phyloP scores from a whole-genome alignment of 2,329 filamentous ascomycete genomes.

The Aureobasidium pullulans region DNA sequence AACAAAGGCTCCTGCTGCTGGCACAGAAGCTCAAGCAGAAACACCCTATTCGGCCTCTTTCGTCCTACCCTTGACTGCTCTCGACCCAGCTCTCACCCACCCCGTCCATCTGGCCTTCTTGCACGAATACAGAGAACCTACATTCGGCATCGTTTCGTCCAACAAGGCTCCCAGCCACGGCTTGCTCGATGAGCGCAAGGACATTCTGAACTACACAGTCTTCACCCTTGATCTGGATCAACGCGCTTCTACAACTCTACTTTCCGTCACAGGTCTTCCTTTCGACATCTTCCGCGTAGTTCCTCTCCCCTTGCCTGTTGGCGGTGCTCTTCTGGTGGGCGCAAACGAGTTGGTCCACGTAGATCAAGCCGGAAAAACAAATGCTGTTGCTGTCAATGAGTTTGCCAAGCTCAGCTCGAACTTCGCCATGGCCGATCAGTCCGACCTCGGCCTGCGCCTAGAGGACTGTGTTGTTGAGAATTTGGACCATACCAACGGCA shows the following conservation, averaged over 20 bases:
- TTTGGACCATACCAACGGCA: constrained; percentile 67
- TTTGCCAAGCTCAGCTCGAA: constrained; percentile 77
- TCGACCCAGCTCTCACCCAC: constrained; percentile 81
- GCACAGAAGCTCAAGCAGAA: constrained; percentile 27
- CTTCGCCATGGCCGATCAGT: constrained; percentile 81
- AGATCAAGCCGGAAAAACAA: constrained; percentile 90
- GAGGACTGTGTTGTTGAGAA: constrained; percentile 75
- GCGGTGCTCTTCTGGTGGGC: constrained; percentile 79
- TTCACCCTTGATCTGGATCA: constrained; percentile 93
- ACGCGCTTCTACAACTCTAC: constrained; percentile 82
- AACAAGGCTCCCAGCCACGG: constrained; percentile 65
- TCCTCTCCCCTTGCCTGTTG: constrained; percentile 75
- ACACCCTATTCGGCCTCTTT: constrained; percentile 87
- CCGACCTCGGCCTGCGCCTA: constrained; percentile 67
- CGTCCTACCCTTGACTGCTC: constrained; percentile 78
- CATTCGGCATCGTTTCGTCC: constrained; percentile 87
- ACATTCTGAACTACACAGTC: constrained; percentile 83
- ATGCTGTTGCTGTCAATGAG: constrained; percentile 84
- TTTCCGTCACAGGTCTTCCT: constrained; percentile 77
- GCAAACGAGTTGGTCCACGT: constrained; percentile 89
- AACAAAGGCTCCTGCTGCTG: constrained; percentile 16
- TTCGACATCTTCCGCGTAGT: constrained; percentile 80
- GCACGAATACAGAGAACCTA: constrained; percentile 94
- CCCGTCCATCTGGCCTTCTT: constrained; percentile 89
- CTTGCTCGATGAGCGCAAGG: constrained; percentile 67